These are phyloP conservation scores for Candida coquimbonensis DNA, from an alignment of 805 yeast species.

Conservation along the genomic window DNA sequence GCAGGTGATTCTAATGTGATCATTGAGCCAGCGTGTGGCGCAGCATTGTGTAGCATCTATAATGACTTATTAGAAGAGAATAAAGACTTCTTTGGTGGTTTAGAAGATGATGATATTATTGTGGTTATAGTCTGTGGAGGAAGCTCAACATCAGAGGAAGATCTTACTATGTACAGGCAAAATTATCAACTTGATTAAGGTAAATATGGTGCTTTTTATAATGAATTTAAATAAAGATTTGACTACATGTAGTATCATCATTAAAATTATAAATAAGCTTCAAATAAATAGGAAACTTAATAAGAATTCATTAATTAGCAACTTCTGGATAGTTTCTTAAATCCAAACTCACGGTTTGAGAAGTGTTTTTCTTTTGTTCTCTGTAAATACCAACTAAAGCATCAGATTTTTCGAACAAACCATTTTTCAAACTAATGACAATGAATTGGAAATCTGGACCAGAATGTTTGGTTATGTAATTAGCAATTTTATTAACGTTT, in stretches of 20 bases:
- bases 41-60: slow-evolving; percentile 51
- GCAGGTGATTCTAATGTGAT: slow-evolving; percentile 43
- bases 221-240: background rate
- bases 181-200: slow-evolving; percentile 7
- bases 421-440: slow-evolving; percentile 84
- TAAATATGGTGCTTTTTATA: background rate
- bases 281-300: background rate
- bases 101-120: slow-evolving; percentile 36
- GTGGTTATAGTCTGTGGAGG: slow-evolving; percentile 59
- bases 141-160: slow-evolving; percentile 29
- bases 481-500: slow-evolving; percentile 83
- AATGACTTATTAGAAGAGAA: slow-evolving; percentile 25
- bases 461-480: slow-evolving; percentile 68
- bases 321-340: slow-evolving; percentile 50
- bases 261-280: too few species aligned
- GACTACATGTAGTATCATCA: too few species aligned
- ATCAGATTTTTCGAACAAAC: slow-evolving; percentile 81
- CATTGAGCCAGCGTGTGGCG: slow-evolving; percentile 73
- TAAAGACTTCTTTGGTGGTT: slow-evolving; percentile 24
- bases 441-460: slow-evolving; percentile 82
- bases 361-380: slow-evolving; percentile 66
- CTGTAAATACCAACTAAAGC: slow-evolving; percentile 90
- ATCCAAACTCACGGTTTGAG: slow-evolving; percentile 68
- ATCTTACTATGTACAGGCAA: slow-evolving; percentile 15
- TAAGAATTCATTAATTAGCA: background rate